phyloP scores from a whole-genome alignment of 1,284 basidiomycete species.

The Papiliotrema laurentii region DNA sequence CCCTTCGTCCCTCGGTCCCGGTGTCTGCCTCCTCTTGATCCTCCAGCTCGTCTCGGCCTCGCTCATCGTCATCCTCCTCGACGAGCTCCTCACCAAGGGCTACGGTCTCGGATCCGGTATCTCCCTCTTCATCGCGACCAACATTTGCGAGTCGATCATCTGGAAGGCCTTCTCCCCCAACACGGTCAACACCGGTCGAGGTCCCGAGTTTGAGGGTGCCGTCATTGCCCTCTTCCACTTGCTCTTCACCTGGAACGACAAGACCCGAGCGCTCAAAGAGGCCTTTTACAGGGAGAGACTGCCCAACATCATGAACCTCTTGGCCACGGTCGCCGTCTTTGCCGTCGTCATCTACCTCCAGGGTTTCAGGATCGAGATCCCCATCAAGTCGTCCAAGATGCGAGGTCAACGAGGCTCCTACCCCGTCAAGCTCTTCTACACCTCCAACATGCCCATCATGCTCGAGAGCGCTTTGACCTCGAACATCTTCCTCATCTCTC shows the following conservation, averaged over 20 bases:
- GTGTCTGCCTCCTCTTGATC: slow-evolving; percentile 90
- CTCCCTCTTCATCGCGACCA: slow-evolving; percentile 98
- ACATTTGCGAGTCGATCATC: slow-evolving; percentile 98
- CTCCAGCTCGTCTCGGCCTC: slow-evolving; percentile 91
- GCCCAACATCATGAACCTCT: slow-evolving; percentile 96
- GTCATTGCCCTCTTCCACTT: slow-evolving; percentile 96
- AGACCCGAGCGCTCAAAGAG: slow-evolving; percentile 91
- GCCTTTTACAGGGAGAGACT: slow-evolving; percentile 97
- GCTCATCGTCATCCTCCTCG: slow-evolving; percentile 95
- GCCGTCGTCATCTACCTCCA: slow-evolving; percentile 96
- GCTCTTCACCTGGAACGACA: slow-evolving; percentile 98
- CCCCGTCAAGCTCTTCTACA: slow-evolving; percentile 99
- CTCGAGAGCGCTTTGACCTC: slow-evolving; percentile 88
- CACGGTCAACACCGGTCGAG: slow-evolving; percentile 95
- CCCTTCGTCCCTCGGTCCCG: slow-evolving; percentile 88
- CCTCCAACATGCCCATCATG: slow-evolving; percentile 99
- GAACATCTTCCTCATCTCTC: slow-evolving; percentile 93
- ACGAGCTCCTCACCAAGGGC: slow-evolving; percentile 97
- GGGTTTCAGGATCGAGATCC: slow-evolving; percentile 98
- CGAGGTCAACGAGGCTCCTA: slow-evolving; percentile 91
- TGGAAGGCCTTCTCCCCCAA: slow-evolving; percentile 99
- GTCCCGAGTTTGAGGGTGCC: slow-evolving; percentile 97
- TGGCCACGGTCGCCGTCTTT: slow-evolving; percentile 88
- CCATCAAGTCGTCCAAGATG: slow-evolving; percentile 95
- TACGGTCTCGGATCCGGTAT: slow-evolving; percentile 98